Evolutionary conservation across 2,329 filamentous ascomycete species (phyloP), one percentile per base, ranked within the genome.

Genomic region (Ascochyta lentis): DNA sequence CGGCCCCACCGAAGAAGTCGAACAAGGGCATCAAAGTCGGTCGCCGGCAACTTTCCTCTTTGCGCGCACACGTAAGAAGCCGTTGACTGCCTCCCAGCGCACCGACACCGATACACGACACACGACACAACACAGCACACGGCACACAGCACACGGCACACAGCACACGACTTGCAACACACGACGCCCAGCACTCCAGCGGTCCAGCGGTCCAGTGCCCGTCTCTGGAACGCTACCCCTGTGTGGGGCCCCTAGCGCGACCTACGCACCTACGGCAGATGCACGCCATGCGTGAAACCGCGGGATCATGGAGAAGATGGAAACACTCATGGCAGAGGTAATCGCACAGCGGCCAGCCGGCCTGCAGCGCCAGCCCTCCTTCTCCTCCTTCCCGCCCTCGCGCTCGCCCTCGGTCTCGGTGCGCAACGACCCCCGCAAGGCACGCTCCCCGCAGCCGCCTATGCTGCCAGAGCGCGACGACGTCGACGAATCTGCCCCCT

Each of bases 321-420:
- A 68, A 49, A 58, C 63, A 59, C 60, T 56, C 60, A 74, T 73
- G 71, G 67, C 68, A n/a, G 68, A 72, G 58, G 67, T 70, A 38
- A 62, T 66, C 26, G 61, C 67, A 16, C 69, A 67, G 49, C 66
- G 75, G 35, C 59, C 64, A 26, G 49, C 24, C 26, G 44, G 54
- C 31, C 65, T 76, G 38, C 73, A 75, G 64, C 76, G 76, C 46
- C 76, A 78, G 58, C 70, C 76, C 47, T 79, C 77, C 54, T 76
- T 77, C 62, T 78, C 77, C 49, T 78, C 75, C 45, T 77, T 78
- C 47, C 72, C 77, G 13, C 63, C 75, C 50, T 75, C 74, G 49
- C 69, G 76, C 58, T 76, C 74, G 15, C 72, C 72, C 24, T 77
- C 76, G 13, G 59, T 69, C 45, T 76, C 76, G 37, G 60, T 67